These are phyloP conservation scores for Suillus subalutaceus DNA, from an alignment of 768 basidiomycete genomes.

Conservation along the genomic window DNA sequence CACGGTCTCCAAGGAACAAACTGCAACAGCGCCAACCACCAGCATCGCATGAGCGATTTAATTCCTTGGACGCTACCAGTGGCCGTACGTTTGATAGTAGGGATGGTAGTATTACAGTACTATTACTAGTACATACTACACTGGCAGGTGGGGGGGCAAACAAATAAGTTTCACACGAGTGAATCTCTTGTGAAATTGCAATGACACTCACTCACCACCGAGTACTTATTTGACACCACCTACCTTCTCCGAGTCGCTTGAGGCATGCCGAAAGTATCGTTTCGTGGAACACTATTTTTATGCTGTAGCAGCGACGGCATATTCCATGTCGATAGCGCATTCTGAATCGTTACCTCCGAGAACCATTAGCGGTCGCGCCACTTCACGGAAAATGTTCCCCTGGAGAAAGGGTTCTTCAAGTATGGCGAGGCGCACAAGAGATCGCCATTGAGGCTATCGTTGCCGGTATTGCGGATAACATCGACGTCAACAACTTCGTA, in stretches of 20 bases:
- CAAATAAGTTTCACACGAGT: neutral
- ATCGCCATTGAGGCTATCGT: constrained; percentile 63
- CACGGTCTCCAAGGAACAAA: too few species aligned
- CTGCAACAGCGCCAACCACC: too few species aligned
- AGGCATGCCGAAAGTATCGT: constrained; percentile 57
- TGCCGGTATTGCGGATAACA: constrained; percentile 51
- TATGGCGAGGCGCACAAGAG: constrained; percentile 72
- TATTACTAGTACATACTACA: too few species aligned
- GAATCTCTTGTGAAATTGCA: neutral
- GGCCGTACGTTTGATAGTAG: neutral
- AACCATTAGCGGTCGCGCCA: constrained; percentile 59
- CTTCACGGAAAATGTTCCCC: constrained; percentile 79
- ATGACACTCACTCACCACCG: neutral
- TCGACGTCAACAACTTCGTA: constrained; percentile 53
- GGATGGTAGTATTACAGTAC: too few species aligned
- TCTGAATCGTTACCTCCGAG: constrained; percentile 60
- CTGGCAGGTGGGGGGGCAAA: too few species aligned
- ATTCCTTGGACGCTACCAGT: too few species aligned
- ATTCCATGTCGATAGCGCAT: constrained; percentile 83
- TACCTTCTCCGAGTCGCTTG: constrained; percentile 29
- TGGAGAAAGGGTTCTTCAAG: constrained; percentile 75
- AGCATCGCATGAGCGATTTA: neutral
- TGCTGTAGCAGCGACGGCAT: constrained; percentile 69
- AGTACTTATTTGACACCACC: constrained; percentile 21
- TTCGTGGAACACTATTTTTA: constrained; percentile 61